Base-by-base conservation (phyloP, 1,284 basidiomycete genomes). In the Meira nashicola region DNA sequence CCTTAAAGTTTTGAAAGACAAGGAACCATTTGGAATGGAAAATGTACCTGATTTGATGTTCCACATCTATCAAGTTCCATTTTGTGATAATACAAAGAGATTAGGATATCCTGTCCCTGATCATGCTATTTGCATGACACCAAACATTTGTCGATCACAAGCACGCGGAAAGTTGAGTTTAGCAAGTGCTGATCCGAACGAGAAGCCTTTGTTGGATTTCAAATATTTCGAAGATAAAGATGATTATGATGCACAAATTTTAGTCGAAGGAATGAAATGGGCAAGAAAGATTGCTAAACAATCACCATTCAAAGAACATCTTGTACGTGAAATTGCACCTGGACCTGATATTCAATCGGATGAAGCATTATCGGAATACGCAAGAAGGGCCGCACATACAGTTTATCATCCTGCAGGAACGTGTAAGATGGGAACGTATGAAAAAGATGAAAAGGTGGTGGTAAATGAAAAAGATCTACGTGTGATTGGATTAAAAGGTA, bases 231-330 rank as follows among this genome's bases (percentile, higher is more conserved):
- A 77, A 53, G 78, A 79, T 55, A 57, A 82, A 51, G 74, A 82
- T 44, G 75, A 79, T 54, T 80, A 83, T 66, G 83, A 84, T 77
- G 71, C 75, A 69, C 66, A 77, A 38, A 68, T 82, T 11, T 68
- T 84, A 54, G 74, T 84, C 21, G 83, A 85, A 65, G 79, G 80
- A 21, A 73, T 84, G 64, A 85, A 85, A 64, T 83, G 82, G 62
- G 78, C 79, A 3, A 73, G 83, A 17, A 79, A 75, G 47, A 74
- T 85, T 40, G 76, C 78, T 0, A 59, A 81, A 12, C 79, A 79
- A 8, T 78, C 80, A 46, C 83, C 83, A 0, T 80, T 83, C 68
- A 70, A 70, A 44, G 59, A 73, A 54, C 77, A 78, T 56, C 62
- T 79, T 2, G 60, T 79, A 60, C 72, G 86, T 76, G 78, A 79